Evolutionary conservation across 768 basidiomycete genomes (phyloP).

Genomic region (Boletus huronensis): DNA sequence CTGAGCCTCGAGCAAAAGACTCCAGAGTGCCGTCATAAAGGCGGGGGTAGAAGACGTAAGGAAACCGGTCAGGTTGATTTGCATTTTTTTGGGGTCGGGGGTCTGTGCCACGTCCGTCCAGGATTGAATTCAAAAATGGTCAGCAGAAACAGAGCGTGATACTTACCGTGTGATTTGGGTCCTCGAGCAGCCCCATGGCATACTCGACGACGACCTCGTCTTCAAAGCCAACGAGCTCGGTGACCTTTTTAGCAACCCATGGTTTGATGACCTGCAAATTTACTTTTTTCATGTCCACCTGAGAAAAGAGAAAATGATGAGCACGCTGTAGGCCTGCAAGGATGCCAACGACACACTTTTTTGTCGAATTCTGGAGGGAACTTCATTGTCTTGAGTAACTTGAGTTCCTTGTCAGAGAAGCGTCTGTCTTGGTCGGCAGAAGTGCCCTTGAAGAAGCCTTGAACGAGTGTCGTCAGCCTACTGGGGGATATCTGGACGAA

Average conservation of each 20-base stretch:
- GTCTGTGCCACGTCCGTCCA: slow-evolving; percentile 42
- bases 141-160: not conserved
- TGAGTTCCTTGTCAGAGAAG: slow-evolving; percentile 93
- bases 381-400: slow-evolving; percentile 84
- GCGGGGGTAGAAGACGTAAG: slow-evolving; percentile 78
- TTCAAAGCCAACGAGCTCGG: slow-evolving; percentile 88
- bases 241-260: slow-evolving; percentile 93
- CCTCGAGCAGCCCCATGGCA: slow-evolving; percentile 91
- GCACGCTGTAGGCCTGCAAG: not conserved
- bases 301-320: not conserved
- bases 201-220: slow-evolving; percentile 98
- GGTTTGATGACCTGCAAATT: slow-evolving; percentile 88
- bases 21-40: slow-evolving; percentile 92
- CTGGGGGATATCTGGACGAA: slow-evolving; percentile 9
- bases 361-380: slow-evolving; percentile 87
- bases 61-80: slow-evolving; percentile 92
- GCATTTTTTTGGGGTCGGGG: slow-evolving; percentile 93
- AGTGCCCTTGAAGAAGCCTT: slow-evolving; percentile 88
- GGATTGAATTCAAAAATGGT: not conserved
- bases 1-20: slow-evolving; percentile 90
- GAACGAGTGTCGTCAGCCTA: slow-evolving; percentile 8
- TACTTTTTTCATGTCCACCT: slow-evolving; percentile 96
- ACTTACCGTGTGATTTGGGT: slow-evolving; percentile 75
- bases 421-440: slow-evolving; percentile 89
- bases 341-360: slow-evolving; percentile 49